Conservation (phyloP, 371 early-diverging fungal genomes). For the Smittium culicis region DNA sequence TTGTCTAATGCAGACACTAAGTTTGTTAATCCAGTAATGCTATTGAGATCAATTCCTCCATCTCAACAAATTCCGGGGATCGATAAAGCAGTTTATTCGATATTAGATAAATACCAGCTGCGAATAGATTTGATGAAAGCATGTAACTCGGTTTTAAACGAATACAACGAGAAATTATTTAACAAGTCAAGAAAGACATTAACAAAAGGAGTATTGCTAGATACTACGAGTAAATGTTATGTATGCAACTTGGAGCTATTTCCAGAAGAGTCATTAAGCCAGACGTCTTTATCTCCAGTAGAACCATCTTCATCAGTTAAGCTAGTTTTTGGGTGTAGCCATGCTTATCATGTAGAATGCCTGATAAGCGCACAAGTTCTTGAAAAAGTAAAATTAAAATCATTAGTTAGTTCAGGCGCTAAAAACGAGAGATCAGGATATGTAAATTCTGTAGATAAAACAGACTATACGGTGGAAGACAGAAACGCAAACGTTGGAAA, state of each 20-base stretch:
- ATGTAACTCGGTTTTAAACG: neutral
- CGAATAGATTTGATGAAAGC: conserved; percentile 1
- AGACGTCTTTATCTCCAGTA: neutral
- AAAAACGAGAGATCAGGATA: no score
- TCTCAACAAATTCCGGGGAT: neutral
- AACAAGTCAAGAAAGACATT: neutral
- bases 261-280: neutral
- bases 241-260: neutral
- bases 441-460: no score
- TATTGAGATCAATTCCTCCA: neutral
- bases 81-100: conserved; percentile 3
- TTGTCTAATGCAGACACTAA: conserved; percentile 4
- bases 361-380: conserved; percentile 24
- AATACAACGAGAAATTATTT: neutral
- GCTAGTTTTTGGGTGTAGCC: conserved; percentile 32
- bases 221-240: neutral
- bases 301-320: neutral
- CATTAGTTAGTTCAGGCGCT: no score
- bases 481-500: no score
- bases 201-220: neutral
- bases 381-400: conserved; percentile 21
- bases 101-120: neutral
- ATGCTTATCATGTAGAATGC: conserved; percentile 29
- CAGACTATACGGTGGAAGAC: no score
- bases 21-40: neutral